Percentiles rank a stretch among this genome's conserved stretches.
phyloP scores from a whole-genome alignment of 1,139 yeast species.

The Tardiomyces depauwii region DNA sequence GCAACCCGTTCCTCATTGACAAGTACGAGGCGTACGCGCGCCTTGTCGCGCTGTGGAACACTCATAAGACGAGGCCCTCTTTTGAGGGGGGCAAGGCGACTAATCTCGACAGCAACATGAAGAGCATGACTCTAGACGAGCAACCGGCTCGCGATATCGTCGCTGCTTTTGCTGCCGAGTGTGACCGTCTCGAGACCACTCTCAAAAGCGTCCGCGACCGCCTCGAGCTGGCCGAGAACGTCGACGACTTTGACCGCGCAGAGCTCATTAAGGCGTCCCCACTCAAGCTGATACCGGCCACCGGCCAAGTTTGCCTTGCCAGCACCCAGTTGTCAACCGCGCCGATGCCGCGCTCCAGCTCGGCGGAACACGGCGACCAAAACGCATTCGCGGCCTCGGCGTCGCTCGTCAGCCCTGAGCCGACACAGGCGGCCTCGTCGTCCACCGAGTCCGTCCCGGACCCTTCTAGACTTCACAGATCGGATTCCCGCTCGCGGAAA shows the following conservation, averaged over 20 bases:
- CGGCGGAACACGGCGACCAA: not conserved
- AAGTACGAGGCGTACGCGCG: constrained; percentile 21
- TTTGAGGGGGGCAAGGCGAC: too few relatives aligned
- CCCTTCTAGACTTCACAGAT: not conserved
- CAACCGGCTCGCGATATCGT: too few relatives aligned
- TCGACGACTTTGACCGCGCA: not conserved
- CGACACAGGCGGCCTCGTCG: not conserved
- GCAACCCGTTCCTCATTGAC: constrained; percentile 27
- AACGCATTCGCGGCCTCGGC: not conserved
- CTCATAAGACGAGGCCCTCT: not conserved
- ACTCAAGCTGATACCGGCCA: not conserved
- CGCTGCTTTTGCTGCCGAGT: not conserved
- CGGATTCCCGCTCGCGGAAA: not conserved
- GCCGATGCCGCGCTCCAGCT: not conserved
- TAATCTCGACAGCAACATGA: too few relatives aligned
- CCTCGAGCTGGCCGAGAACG: not conserved
- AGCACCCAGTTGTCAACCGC: not conserved
- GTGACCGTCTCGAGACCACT: not conserved
- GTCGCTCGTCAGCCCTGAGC: not conserved
- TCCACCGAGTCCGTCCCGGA: not conserved
- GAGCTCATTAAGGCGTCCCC: not conserved
- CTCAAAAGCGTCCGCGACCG: not conserved
- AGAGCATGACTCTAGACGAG: too few relatives aligned
- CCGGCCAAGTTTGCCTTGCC: not conserved
- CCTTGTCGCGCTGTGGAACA: constrained; percentile 6